Base-by-base conservation (phyloP, 129 eudicot species). In the Scalesia atractyloides region DNA sequence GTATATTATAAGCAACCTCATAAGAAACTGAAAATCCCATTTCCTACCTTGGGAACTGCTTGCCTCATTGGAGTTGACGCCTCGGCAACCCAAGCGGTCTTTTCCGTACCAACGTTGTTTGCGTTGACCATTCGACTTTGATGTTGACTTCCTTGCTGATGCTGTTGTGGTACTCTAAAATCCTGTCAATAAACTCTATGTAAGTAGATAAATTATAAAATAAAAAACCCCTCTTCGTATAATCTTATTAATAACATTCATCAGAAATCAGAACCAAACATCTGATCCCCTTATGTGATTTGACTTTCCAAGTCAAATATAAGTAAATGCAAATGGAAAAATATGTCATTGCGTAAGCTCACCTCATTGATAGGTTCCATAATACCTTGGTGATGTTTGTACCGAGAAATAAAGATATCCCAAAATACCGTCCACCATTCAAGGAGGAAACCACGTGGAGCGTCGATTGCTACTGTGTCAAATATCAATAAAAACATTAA, bases 391-490 rank as follows among this genome's bases (percentile, higher is more conserved):
- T 82, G 73, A 26, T 66, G 64, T 51, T 74, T 64, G 85, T 84
- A 73, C 82, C 94, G 74, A 60, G 86, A 83, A 71, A 87, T 75
- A 59, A 84, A 87, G 12, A 82, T 77, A 63, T 82, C 92, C 92
- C 91, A 83, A 56, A 86, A 83, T 6, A 86, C 81, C 0, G 91
- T 64, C 88, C 91, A 86, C 89, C 92, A 87, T 77, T 87, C 89
- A 22, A 75, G 84, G 36, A 87, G 79, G 77, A 87, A 87, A 11
- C 92, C 89, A 10, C 87, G 87, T 8, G 89, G 89, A 49, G 85
- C 87, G 74, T 87, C 87, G 62, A 87, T 84, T 14, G 86, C 92
- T 87, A 82, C 65, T 70, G 19, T n/a, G 57, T 58, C 53, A 58
- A n/a, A 77, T 69, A 73, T 8, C 18, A 34, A 72, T 19, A 46